These are phyloP conservation scores for Herpetospermum pedunculosum DNA, from an alignment of 306 rosid species.

Conservation along the genomic window DNA sequence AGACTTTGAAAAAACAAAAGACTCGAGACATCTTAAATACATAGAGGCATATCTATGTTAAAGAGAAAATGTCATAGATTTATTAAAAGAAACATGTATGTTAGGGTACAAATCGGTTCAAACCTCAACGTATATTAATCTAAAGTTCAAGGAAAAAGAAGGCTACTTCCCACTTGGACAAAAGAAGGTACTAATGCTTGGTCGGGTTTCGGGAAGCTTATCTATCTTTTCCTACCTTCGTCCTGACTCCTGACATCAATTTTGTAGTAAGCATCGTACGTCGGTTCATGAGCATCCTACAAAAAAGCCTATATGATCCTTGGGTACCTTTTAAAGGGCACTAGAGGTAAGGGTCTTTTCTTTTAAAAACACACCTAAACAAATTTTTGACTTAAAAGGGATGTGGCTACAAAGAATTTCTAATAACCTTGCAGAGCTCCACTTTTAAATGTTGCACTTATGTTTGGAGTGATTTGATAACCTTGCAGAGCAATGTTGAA, in stretches of 20 bases:
- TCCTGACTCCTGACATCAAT: neutral
- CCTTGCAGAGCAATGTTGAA: neutral
- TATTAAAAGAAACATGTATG: neutral
- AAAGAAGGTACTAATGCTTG: neutral
- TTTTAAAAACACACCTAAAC: neutral
- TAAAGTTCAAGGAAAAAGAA: neutral
- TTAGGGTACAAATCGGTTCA: neutral
- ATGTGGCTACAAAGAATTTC: no score
- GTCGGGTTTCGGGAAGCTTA: neutral
- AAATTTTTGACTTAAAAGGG: no score
- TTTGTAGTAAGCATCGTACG: neutral
- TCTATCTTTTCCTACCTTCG: neutral
- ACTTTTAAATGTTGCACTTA: neutral
- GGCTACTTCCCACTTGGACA: neutral
- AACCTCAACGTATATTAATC: neutral
- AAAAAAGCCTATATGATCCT: neutral
- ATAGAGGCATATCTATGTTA: neutral
- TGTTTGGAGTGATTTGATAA: neutral
- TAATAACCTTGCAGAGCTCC: no score
- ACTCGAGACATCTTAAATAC: neutral
- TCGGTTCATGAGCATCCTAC: neutral
- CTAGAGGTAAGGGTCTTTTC: neutral
- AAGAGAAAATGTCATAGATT: neutral
- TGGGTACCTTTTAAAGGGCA: neutral
- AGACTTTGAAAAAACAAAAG: neutral